Evolutionary conservation across 768 basidiomycete species (phyloP).

Genomic region (Kwoniella sp.): DNA sequence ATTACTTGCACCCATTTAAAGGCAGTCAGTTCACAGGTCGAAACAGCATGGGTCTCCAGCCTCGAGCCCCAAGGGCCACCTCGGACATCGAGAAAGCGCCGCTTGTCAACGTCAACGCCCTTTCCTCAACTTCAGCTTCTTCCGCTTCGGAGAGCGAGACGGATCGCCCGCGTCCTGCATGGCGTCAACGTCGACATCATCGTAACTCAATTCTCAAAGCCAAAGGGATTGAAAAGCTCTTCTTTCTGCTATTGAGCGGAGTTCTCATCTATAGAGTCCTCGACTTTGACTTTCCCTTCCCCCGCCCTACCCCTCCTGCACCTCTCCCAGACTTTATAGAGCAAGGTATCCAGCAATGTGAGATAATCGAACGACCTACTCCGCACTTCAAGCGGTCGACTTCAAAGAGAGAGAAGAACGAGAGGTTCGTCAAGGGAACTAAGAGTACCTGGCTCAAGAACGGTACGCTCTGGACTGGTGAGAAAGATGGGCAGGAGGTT

Average conservation of each 20-base stretch:
- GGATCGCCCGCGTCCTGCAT: not conserved
- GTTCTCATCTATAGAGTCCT: not conserved
- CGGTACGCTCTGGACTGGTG: conserved; percentile 78
- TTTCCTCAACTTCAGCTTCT: not conserved
- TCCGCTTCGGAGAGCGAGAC: not conserved
- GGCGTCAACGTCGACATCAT: conserved; percentile 6
- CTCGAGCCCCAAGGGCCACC: conserved; percentile 1
- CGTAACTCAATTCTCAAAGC: not conserved
- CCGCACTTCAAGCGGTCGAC: conserved; percentile 39
- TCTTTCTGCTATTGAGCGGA: not conserved
- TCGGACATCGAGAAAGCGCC: conserved; percentile 7
- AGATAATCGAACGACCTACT: conserved; percentile 40
- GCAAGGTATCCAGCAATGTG: conserved; percentile 51
- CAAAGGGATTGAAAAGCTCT: not conserved
- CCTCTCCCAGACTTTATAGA: conserved; percentile 35
- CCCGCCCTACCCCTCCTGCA: conserved; percentile 19
- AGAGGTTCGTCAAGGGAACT: conserved; percentile 60
- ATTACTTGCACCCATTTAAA: too few relatives aligned
- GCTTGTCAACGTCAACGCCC: conserved; percentile 4
- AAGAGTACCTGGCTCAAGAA: conserved; percentile 65
- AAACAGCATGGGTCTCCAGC: conserved; percentile 8
- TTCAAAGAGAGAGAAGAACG: conserved; percentile 32
- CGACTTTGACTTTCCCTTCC: conserved; percentile 41
- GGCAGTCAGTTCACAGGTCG: too few relatives aligned
- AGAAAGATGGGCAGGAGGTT: conserved; percentile 62